phyloP scores from a whole-genome alignment of 2,329 filamentous ascomycete species.

The Myotisia sp. region DNA sequence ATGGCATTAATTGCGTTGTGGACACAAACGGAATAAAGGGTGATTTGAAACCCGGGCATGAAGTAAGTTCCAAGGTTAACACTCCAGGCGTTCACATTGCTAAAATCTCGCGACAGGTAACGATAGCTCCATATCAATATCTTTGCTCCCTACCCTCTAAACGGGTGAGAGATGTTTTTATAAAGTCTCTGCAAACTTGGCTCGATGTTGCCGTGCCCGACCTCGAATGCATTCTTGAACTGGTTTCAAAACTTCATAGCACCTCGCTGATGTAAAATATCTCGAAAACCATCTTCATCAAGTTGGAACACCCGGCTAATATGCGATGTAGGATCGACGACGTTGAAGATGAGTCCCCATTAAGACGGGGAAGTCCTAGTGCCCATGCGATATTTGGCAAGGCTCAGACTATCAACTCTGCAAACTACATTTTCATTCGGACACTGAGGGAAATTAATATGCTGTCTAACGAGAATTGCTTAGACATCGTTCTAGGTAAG shows the following conservation, averaged over 20 bases:
- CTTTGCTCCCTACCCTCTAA: slow-evolving; percentile 57
- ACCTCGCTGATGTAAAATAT: slow-evolving; percentile 21
- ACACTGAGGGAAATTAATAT: too few relatives aligned
- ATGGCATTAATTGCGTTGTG: too few relatives aligned
- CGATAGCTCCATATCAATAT: slow-evolving; percentile 73
- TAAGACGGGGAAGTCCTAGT: slow-evolving; percentile 24
- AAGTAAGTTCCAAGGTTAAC: too few relatives aligned
- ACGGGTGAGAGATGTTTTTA: slow-evolving; percentile 21
- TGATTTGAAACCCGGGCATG: too few relatives aligned
- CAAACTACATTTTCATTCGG: too few relatives aligned
- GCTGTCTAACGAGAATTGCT: too few relatives aligned
- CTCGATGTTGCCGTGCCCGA: slow-evolving; percentile 18
- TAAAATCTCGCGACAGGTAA: too few relatives aligned
- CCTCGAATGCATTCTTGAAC: slow-evolving; percentile 19
- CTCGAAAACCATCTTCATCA: background rate
- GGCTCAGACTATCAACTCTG: slow-evolving; percentile 25
- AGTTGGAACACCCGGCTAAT: too few relatives aligned
- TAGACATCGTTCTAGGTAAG: too few relatives aligned
- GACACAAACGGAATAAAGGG: too few relatives aligned
- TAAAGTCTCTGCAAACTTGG: slow-evolving; percentile 26
- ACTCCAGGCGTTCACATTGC: too few relatives aligned
- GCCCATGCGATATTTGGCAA: slow-evolving; percentile 25
- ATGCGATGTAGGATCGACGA: slow-evolving; percentile 22
- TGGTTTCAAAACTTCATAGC: slow-evolving; percentile 25
- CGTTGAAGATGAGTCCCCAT: slow-evolving; percentile 24